Percentiles rank a stretch among this genome's conserved stretches.
Evolutionary conservation across 2,329 filamentous ascomycete species (phyloP).

Genomic region (Penicillium sp.): DNA sequence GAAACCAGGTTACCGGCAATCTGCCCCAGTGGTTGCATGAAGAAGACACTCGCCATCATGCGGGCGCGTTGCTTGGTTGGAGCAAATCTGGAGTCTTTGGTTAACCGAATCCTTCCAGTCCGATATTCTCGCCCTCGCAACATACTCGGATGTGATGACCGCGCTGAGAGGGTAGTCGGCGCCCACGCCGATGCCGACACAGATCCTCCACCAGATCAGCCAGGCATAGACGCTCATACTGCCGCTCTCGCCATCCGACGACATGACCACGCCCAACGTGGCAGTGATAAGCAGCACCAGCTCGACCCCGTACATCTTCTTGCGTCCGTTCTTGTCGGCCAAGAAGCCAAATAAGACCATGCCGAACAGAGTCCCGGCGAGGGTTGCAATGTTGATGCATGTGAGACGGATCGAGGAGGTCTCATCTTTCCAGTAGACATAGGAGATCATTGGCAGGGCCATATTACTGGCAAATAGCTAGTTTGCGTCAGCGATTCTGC

Average conservation of each 20-base stretch:
- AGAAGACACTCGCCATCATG: constrained; percentile 66
- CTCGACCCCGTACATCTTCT: constrained; percentile 53
- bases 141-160: constrained; percentile 66
- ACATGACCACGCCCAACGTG: constrained; percentile 48
- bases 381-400: constrained; percentile 48
- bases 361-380: constrained; percentile 48
- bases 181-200: constrained; percentile 58
- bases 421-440: constrained; percentile 48
- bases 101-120: constrained; percentile 6
- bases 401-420: constrained; percentile 35
- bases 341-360: constrained; percentile 49
- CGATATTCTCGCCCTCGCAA: constrained; percentile 1
- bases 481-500: neutral
- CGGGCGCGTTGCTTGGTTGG: constrained; percentile 61
- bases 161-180: constrained; percentile 66
- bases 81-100: constrained; percentile 40
- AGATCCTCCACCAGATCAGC: constrained; percentile 49
- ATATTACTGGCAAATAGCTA: constrained; percentile 52
- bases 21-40: constrained; percentile 68
- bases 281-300: constrained; percentile 48
- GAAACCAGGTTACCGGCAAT: constrained; percentile 63
- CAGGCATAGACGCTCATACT: constrained; percentile 47
- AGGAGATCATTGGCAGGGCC: constrained; percentile 49
- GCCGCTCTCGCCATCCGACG: constrained; percentile 42
- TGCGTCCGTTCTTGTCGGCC: constrained; percentile 49